Percentiles rank a stretch among this genome's conserved stretches.
phyloP scores from a whole-genome alignment of 225 moss, liverwort and hornwort species.

The Takakia lepidozioides region DNA sequence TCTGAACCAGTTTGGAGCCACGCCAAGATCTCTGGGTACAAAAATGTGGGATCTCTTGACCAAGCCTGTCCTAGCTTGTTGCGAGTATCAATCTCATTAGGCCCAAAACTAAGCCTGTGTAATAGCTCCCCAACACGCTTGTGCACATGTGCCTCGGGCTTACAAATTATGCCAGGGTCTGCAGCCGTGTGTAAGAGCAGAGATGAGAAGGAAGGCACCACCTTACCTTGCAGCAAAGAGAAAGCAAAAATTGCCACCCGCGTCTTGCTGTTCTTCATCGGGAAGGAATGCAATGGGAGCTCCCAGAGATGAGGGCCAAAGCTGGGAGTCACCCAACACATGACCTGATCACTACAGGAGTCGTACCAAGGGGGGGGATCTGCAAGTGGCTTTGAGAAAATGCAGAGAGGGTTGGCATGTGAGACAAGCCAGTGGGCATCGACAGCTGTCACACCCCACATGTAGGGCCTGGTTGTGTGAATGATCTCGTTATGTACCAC shows the following conservation, averaged over 20 bases:
- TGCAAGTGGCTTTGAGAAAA: constrained; percentile 69
- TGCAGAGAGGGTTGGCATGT: constrained; percentile 71
- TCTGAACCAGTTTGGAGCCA: constrained; percentile 69
- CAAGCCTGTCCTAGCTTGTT: constrained; percentile 51
- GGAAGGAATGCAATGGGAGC: constrained; percentile 52
- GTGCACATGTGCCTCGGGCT: constrained; percentile 79
- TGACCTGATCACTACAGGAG: constrained; percentile 40
- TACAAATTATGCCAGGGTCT: constrained; percentile 63
- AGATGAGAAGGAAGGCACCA: constrained; percentile 44
- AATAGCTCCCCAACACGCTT: constrained; percentile 77
- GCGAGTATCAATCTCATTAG: constrained; percentile 39
- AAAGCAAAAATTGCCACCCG: constrained; percentile 66
- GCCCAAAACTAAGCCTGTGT: constrained; percentile 43
- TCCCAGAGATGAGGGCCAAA: constrained; percentile 87
- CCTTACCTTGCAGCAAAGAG: constrained; percentile 77
- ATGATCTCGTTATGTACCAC: constrained; percentile 91
- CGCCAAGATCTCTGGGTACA: constrained; percentile 69
- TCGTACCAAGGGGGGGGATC: constrained; percentile 98
- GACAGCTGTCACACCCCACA: constrained; percentile 79
- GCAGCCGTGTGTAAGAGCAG: constrained; percentile 47
- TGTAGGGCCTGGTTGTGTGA: constrained; percentile 69
- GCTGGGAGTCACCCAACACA: constrained; percentile 82
- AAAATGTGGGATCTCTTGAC: constrained; percentile 41
- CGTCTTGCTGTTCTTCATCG: constrained; percentile 60
- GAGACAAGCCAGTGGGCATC: constrained; percentile 63